Conservation (phyloP, 495 filamentous ascomycete species). For the Xylaria longipes region DNA sequence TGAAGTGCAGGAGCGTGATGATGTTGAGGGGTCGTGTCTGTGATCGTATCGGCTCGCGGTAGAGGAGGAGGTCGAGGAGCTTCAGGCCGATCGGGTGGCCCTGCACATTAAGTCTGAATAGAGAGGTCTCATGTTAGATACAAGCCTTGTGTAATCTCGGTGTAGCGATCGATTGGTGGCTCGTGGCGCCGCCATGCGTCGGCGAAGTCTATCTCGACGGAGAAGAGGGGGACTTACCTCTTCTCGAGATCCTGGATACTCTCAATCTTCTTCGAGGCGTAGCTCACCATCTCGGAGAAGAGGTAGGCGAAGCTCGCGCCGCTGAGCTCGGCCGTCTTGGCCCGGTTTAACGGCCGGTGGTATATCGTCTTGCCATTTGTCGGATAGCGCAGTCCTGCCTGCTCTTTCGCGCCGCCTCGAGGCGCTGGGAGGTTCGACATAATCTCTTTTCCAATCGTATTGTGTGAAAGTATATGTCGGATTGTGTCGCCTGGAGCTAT, state of each 20-base stretch:
- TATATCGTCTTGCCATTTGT: slow-evolving; percentile 97
- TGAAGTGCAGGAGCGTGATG: slow-evolving; percentile 90
- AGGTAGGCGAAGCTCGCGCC: slow-evolving; percentile 94
- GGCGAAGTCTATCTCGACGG: background rate
- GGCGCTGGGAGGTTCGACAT: slow-evolving; percentile 49
- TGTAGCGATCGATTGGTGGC: background rate
- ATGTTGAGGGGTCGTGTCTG: slow-evolving; percentile 84
- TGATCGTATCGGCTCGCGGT: slow-evolving; percentile 70
- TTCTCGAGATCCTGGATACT: slow-evolving; percentile 94
- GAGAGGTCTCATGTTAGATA: background rate
- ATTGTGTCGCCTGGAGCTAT: slow-evolving; percentile 3
- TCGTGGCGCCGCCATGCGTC: background rate
- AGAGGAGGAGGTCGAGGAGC: slow-evolving; percentile 92
- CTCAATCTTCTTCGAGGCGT: slow-evolving; percentile 88
- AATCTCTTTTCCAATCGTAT: background rate
- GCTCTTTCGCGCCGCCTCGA: slow-evolving; percentile 47
- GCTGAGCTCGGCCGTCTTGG: slow-evolving; percentile 83
- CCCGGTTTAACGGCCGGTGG: slow-evolving; percentile 90
- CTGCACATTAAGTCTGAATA: slow-evolving; percentile 81
- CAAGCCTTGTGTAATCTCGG: background rate
- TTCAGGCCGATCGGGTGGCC: slow-evolving; percentile 94
- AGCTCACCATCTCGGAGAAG: slow-evolving; percentile 95
- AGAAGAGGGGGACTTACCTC: slow-evolving; percentile 59
- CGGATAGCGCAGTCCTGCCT: slow-evolving; percentile 85
- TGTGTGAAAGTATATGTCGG: background rate